Conservation (phyloP, 305 asterid genomes). For the Fraxinus albicans region DNA sequence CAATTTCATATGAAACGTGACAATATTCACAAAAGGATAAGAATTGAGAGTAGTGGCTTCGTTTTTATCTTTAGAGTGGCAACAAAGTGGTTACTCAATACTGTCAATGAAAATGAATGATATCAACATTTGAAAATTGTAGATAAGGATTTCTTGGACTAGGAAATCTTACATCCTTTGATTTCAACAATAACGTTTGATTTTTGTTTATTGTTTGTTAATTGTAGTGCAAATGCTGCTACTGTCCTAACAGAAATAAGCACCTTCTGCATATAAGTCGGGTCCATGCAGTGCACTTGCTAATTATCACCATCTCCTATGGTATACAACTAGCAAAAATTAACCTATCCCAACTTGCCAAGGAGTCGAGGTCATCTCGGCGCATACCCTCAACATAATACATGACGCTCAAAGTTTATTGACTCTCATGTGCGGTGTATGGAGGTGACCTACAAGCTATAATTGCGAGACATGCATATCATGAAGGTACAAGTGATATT, state of each 20-base stretch:
- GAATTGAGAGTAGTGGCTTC: neutral
- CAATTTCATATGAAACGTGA: neutral
- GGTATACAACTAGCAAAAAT: neutral
- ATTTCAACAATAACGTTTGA: neutral
- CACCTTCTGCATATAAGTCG: conserved; percentile 11
- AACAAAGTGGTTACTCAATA: neutral
- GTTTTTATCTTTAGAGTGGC: neutral
- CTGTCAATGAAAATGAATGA: neutral
- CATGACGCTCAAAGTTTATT: neutral
- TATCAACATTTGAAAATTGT: neutral
- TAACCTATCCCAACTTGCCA: neutral
- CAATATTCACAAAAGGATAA: neutral
- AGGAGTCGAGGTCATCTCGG: neutral
- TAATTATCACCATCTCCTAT: neutral
- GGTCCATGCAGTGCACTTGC: neutral
- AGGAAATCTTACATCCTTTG: neutral
- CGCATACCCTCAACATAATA: neutral
- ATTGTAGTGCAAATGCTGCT: conserved; percentile 1
- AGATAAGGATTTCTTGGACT: neutral
- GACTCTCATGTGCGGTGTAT: neutral
- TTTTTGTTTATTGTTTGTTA: neutral
- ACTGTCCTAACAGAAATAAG: neutral
- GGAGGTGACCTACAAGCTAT: neutral
- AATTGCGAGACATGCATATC: neutral
- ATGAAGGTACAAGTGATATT: neutral